These are phyloP conservation scores for Schwanniomyces occidentalis DNA, from an alignment of 805 yeast genomes.

Conservation along the genomic window DNA sequence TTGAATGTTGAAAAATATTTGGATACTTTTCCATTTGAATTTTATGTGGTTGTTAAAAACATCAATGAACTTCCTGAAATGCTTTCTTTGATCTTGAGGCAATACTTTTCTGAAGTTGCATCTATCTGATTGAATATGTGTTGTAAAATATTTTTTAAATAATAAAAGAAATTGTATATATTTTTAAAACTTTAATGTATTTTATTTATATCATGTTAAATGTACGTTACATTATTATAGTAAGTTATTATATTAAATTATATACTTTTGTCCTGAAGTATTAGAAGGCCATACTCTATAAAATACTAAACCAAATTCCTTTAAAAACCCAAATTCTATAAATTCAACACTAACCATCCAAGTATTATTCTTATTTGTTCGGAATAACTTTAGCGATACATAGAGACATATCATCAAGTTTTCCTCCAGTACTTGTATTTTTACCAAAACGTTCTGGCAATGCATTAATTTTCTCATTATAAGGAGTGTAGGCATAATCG, in stretches of 20 bases:
- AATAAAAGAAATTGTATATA: no score
- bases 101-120: constrained; percentile 75
- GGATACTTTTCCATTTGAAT: constrained; percentile 95
- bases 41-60: constrained; percentile 89
- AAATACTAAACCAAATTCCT: no score
- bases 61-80: constrained; percentile 89
- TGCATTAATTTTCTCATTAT: constrained; percentile 50
- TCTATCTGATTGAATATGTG: constrained; percentile 8
- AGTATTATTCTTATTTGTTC: no score
- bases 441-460: constrained; percentile 34
- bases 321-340: no score
- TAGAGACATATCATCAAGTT: constrained; percentile 54
- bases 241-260: no score
- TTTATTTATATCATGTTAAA: no score
- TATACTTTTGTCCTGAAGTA: no score
- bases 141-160: no score
- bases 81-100: constrained; percentile 85
- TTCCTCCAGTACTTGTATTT: constrained; percentile 48
- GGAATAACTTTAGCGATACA: constrained; percentile 46
- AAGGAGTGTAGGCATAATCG: constrained; percentile 53
- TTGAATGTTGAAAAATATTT: constrained; percentile 80
- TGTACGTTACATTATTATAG: no score
- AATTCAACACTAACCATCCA: no score
- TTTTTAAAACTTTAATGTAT: no score
- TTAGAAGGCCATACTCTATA: no score